phyloP scores from a whole-genome alignment of 1,139 yeast species.

The Wickerhamomyces sp. region DNA sequence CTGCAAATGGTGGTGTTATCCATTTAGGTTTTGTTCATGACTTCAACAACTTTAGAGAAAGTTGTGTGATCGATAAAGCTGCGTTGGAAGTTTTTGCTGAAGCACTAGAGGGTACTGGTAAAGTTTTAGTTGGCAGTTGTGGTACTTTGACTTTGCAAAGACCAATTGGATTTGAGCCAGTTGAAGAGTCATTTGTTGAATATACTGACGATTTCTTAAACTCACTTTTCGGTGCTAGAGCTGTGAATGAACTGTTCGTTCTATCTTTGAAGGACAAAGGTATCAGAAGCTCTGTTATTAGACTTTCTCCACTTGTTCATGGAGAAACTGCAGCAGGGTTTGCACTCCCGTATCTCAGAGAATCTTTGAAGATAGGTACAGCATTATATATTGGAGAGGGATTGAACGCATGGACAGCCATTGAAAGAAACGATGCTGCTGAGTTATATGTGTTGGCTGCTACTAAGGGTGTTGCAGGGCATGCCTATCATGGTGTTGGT shows the following conservation, averaged over 20 bases:
- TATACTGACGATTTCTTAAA: not conserved
- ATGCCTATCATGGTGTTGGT: constrained; percentile 24
- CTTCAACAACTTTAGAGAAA: constrained; percentile 17
- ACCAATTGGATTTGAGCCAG: constrained; percentile 6
- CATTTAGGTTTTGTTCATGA: constrained; percentile 32
- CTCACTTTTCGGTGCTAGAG: constrained; percentile 5
- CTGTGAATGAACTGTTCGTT: constrained; percentile 8
- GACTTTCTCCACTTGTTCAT: constrained; percentile 28
- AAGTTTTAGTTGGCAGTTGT: constrained; percentile 21
- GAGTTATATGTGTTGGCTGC: constrained; percentile 23
- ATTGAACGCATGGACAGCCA: constrained; percentile 29
- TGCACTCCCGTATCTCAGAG: constrained; percentile 6
- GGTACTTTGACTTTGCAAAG: constrained; percentile 12
- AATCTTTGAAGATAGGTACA: constrained; percentile 17
- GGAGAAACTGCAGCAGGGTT: constrained; percentile 19
- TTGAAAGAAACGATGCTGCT: constrained; percentile 30
- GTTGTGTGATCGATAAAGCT: constrained; percentile 20
- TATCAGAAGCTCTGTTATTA: constrained; percentile 19
- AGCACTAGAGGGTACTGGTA: constrained; percentile 24
- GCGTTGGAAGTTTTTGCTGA: constrained; percentile 25
- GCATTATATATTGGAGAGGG: constrained; percentile 28
- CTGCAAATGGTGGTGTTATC: constrained; percentile 31
- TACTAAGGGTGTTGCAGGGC: constrained; percentile 28
- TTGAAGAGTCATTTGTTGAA: constrained; percentile 5
- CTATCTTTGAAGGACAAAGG: constrained; percentile 21